A percentile compares a stretch with the other conserved stretches of the same genome.
Conservation (phyloP, 805 yeast species). For the Wickerhamiella cacticola region DNA sequence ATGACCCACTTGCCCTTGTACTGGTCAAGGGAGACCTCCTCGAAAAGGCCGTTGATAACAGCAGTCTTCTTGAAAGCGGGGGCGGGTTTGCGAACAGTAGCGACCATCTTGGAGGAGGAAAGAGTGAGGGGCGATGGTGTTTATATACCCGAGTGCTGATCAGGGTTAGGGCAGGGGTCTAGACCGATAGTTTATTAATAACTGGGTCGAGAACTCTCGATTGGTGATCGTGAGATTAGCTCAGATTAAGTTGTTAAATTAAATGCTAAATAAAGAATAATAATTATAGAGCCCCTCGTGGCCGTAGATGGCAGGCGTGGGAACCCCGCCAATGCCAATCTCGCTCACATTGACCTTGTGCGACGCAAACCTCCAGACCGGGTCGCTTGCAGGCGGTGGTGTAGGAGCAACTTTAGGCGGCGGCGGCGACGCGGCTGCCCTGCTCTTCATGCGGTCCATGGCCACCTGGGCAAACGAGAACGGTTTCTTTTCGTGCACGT, state of each 20-base stretch:
- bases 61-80: constrained; percentile 93
- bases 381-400: constrained; percentile 19
- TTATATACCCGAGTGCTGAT: not conserved
- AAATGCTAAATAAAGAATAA: constrained; percentile 14
- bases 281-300: constrained; percentile 18
- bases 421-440: not conserved
- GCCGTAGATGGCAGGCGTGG: constrained; percentile 17
- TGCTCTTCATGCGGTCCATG: constrained; percentile 15
- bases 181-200: constrained; percentile 1
- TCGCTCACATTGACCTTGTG: constrained; percentile 30
- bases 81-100: constrained; percentile 39
- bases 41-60: constrained; percentile 89
- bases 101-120: constrained; percentile 8
- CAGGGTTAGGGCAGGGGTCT: constrained; percentile 11
- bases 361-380: constrained; percentile 27
- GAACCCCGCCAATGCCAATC: constrained; percentile 25
- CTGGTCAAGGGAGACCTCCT: constrained; percentile 83
- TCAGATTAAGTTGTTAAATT: not conserved
- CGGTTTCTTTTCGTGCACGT: constrained; percentile 8
- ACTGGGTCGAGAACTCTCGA: constrained; percentile 1
- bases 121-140: not conserved
- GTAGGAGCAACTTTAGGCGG: not conserved
- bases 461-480: constrained; percentile 24
- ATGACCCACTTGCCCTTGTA: constrained; percentile 97
- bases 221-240: no score